Conservation (phyloP, 129 eudicot species). For the Heracleum sosnowskyi region DNA sequence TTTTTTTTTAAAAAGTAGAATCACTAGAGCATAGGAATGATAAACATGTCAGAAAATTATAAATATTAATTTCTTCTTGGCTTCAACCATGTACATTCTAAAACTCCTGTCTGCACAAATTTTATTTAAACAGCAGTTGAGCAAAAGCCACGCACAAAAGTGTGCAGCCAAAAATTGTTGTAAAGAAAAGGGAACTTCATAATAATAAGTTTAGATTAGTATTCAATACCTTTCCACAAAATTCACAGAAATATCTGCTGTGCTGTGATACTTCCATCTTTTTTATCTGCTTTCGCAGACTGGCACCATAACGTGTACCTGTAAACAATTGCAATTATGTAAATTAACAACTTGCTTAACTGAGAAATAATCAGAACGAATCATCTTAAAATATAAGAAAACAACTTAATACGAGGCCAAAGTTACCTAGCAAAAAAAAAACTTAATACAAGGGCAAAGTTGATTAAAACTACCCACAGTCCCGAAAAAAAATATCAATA, state of each 20-base stretch:
- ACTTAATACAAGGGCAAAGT: too few species aligned
- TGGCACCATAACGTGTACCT: slow-evolving; percentile 99
- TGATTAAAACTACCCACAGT: neutral
- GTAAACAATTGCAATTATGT: neutral
- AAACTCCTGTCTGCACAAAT: neutral
- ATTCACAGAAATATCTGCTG: slow-evolving; percentile 86
- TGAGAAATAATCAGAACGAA: neutral
- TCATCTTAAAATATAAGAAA: neutral
- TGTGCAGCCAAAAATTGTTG: neutral
- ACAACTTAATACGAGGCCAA: neutral
- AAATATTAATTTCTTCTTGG: neutral
- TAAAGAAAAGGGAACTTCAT: neutral
- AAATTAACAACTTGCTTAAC: neutral
- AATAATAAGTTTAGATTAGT: neutral
- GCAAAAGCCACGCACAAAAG: neutral
- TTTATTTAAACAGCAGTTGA: neutral
- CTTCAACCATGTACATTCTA: too few species aligned
- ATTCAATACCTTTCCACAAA: slow-evolving; percentile 75
- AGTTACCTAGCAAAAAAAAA: too few species aligned
- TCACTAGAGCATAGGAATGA: neutral
- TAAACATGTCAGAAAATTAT: neutral
- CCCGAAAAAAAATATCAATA: neutral
- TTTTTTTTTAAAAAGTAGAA: too few species aligned
- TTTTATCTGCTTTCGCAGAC: slow-evolving; percentile 95
- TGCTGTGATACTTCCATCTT: slow-evolving; percentile 95